Base-by-base conservation (phyloP, 2,329 filamentous ascomycete genomes). In the Didymella pinodella region DNA sequence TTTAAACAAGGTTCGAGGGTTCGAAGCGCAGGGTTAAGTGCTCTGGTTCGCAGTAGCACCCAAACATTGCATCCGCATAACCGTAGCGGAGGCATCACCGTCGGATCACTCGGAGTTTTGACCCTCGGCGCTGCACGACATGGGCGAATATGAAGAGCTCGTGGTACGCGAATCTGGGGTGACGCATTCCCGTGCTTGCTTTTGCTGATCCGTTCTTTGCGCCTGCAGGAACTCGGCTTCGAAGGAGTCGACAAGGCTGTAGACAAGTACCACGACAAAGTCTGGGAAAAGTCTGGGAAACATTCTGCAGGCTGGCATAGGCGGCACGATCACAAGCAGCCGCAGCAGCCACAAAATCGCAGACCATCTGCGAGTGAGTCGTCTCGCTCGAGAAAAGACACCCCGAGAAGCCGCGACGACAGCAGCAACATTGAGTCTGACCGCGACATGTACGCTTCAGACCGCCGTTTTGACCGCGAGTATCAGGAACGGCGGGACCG, bases 211-310 rank as follows among this genome's bases (percentile, higher is more conserved):
- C 16, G 43, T 31, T 41, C 12, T 48, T 49, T 40, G 53, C 38
- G 34, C 25, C 11, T 11, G 41, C 52, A 77, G 75, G 75, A 77
- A 62, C 71, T 77, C 7, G 75, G 75, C 2, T 70, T 76, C 40
- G 70, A 73, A 58, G 72, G 72, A n/a, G 58, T 76, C 5, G 69
- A 76, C 49, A 66, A 59, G 18, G 59, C 70, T 29, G 63, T 70
- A 20, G 57, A 71, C 36, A 73, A 70, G 32, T 73, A 74, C 45
- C 71, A 71, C 59, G 73, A 76, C 38, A 64, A 58, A 20, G 61
- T 69, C 7, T 68, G 66, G 52, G 68, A 67, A 11, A 64, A 34
- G 46, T 51, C 69, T 44, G 59, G 46, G 52, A 68, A 59, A 54
- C 60, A 56, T 53, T 56, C 48, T 36, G 51, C 45, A 10, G 44